Base-by-base conservation (phyloP, 2,329 filamentous ascomycete genomes). In the Simplicillium aogashimaense region DNA sequence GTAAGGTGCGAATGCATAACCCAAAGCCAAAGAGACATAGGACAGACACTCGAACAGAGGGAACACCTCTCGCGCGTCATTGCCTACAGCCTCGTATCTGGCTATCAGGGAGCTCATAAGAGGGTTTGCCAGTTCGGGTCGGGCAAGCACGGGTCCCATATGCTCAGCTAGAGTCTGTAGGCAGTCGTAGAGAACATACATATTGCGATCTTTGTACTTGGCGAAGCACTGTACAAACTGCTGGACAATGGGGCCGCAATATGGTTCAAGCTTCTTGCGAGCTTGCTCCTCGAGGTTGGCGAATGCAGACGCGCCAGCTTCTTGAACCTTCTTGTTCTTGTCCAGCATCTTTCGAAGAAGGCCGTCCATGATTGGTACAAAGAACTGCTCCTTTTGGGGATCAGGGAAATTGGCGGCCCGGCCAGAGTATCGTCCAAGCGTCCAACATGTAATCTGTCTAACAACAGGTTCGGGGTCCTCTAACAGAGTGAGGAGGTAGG, bases 141-240 rank as follows among this genome's bases (percentile, higher is more conserved):
- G 73, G n/a, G 87, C 83, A 48, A 98, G 70, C 29, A 83, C 78
- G 7, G 82, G 79, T 10, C 87, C 88, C 40, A 97, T 83, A 54
- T 87, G 83, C 60, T 98, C 92, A 3, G 92, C 92, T 42, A 98
- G 70, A 1, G 92, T 98, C 65, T 98, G 92, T 29, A 98, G 86
- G 60, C 92, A 97, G 64, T 98, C 92, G 66, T 98, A 98, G 29
- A 98, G 76, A 40, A 97, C 94, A 66, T 94, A 95, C 79, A 97
- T 95, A 66, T 98, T 98, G 54, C 87, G 83, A 62, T 97, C 90
- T 72, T 98, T 97, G 76, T 97, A 98, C 63, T 85, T 88, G 39
- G 72, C 76, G 63, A 98, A 98, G 61, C 92, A 98, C 45, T 76
- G 72, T 39, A 95, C 88, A 54, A 90, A 97, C 58, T 97, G 92